Percentiles rank a stretch among this genome's conserved stretches.
Conservation (phyloP, 1,139 yeast species). For the Candida buenavistaensis region DNA sequence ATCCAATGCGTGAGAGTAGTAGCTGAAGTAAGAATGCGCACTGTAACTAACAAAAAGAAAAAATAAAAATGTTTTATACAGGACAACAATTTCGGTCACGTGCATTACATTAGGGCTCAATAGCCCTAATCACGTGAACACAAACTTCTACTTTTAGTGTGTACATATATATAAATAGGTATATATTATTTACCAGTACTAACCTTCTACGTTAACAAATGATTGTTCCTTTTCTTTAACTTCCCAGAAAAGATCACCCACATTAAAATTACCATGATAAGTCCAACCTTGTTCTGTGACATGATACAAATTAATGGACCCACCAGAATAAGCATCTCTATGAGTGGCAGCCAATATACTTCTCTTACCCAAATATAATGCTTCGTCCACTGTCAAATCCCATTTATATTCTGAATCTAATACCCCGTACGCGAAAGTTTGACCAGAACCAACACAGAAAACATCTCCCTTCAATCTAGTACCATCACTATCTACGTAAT, state of each 20-base stretch:
- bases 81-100: background rate
- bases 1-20: background rate
- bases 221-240: conserved; percentile 85
- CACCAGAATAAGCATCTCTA: conserved; percentile 98
- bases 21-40: conserved; percentile 1
- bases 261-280: conserved; percentile 93
- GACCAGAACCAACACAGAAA: conserved; percentile 99
- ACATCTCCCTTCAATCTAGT: conserved; percentile 92
- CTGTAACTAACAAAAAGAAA: background rate
- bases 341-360: conserved; percentile 97
- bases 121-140: conserved; percentile 1
- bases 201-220: conserved; percentile 82
- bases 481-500: conserved; percentile 97
- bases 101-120: background rate
- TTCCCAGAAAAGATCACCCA: conserved; percentile 91
- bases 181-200: conserved; percentile 9
- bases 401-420: conserved; percentile 87
- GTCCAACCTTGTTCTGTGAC: conserved; percentile 94
- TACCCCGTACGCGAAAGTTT: conserved; percentile 99
- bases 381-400: conserved; percentile 91
- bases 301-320: conserved; percentile 89
- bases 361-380: conserved; percentile 90
- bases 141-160: background rate
- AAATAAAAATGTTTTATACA: background rate
- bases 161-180: background rate